phyloP scores from a whole-genome alignment of 1,284 basidiomycete species.

The Microbotryum silenes-acaulis region DNA sequence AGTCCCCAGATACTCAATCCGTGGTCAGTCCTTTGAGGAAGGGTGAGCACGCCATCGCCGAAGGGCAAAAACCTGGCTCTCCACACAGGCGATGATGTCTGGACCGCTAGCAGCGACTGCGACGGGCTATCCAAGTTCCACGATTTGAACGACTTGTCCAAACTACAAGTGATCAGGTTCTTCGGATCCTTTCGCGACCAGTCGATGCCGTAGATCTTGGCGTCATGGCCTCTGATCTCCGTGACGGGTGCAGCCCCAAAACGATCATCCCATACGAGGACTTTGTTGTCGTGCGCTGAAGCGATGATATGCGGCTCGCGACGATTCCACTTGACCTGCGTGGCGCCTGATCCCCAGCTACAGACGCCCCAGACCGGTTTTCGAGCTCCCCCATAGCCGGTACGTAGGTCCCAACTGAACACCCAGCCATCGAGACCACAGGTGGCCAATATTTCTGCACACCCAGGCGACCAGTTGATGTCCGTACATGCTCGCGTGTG shows the following conservation, averaged over 20 bases:
- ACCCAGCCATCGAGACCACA: slow-evolving; percentile 49
- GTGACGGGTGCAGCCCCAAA: slow-evolving; percentile 79
- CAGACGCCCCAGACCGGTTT: slow-evolving; percentile 41
- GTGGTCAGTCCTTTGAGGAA: slow-evolving; percentile 83
- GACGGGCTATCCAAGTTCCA: slow-evolving; percentile 27
- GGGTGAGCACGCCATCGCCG: slow-evolving; percentile 75
- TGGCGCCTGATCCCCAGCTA: slow-evolving; percentile 56
- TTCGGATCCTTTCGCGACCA: slow-evolving; percentile 70
- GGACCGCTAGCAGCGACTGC: slow-evolving; percentile 22
- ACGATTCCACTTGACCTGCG: slow-evolving; percentile 93
- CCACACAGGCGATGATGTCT: slow-evolving; percentile 84
- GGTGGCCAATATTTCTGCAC: slow-evolving; percentile 55
- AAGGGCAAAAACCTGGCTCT: slow-evolving; percentile 87
- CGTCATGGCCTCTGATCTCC: slow-evolving; percentile 66
- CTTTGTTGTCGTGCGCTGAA: slow-evolving; percentile 73
- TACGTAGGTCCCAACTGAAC: slow-evolving; percentile 76
- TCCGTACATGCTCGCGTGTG: slow-evolving; percentile 91
- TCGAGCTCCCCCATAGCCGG: slow-evolving; percentile 32
- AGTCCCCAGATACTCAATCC: slow-evolving; percentile 74
- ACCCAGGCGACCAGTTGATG: slow-evolving; percentile 86
- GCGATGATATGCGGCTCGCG: slow-evolving; percentile 76
- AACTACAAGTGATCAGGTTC: slow-evolving; percentile 79
- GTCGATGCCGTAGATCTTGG: slow-evolving; percentile 92
- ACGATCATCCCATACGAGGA: slow-evolving; percentile 78
- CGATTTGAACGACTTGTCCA: slow-evolving; percentile 80